These are phyloP conservation scores for Mycosarcoma maydis DNA, from an alignment of 1,284 basidiomycete species.

Conservation along the genomic window DNA sequence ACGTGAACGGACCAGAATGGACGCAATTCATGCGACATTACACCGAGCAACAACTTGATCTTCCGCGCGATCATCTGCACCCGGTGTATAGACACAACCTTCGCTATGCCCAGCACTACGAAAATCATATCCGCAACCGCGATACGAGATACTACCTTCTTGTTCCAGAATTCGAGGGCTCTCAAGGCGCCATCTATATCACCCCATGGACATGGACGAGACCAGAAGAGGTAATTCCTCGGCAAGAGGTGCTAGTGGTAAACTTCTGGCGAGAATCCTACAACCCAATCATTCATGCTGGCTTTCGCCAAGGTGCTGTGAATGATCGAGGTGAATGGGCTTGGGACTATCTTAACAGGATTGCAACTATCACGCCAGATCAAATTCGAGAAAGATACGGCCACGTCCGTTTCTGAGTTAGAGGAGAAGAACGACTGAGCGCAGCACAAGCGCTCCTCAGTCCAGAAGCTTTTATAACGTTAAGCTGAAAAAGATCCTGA, in stretches of 20 bases:
- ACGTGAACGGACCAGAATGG: no score
- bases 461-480: no score
- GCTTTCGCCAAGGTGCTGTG: background rate
- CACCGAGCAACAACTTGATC: no score
- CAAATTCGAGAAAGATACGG: background rate
- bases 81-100: no score
- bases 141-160: background rate
- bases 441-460: background rate
- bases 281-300: background rate
- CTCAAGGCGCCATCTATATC: no score
- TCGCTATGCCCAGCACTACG: background rate
- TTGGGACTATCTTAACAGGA: background rate
- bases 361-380: background rate
- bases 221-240: background rate
- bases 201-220: background rate
- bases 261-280: background rate
- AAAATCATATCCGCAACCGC: background rate
- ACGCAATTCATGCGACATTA: no score
- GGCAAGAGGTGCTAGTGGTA: background rate
- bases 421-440: background rate
- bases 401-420: background rate
- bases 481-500: no score
- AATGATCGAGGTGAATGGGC: background rate
- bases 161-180: background rate
- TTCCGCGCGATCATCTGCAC: no score